These are phyloP conservation scores for Crithidia expoeki DNA, from an alignment of 208 protist genomes.

Conservation along the genomic window DNA sequence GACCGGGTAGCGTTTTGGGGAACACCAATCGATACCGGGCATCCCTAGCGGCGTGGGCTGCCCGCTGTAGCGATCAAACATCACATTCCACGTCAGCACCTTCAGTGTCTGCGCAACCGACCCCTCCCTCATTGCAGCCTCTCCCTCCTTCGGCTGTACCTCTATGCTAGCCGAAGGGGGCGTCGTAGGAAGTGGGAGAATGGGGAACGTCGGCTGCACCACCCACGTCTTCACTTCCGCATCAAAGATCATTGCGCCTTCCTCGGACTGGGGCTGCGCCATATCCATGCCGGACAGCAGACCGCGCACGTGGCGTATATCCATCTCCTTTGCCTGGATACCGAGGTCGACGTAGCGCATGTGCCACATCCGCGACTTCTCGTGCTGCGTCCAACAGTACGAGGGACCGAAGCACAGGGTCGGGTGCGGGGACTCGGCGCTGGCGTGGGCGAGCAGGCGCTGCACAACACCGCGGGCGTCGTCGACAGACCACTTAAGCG, in stretches of 20 bases:
- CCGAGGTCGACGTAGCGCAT: slow-evolving; percentile 87
- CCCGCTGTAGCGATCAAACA: slow-evolving; percentile 91
- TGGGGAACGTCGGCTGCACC: slow-evolving; percentile 17
- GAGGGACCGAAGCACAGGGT: slow-evolving; percentile 73
- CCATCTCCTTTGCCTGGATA: slow-evolving; percentile 25
- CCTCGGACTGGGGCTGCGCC: slow-evolving; percentile 16
- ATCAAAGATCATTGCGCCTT: slow-evolving; percentile 24
- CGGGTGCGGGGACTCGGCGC: slow-evolving; percentile 47
- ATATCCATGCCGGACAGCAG: slow-evolving; percentile 38
- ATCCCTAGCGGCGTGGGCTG: slow-evolving; percentile 90
- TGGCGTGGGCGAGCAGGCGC: slow-evolving; percentile 25
- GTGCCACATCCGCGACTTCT: slow-evolving; percentile 63
- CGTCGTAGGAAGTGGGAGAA: slow-evolving; percentile 1
- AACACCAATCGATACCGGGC: slow-evolving; percentile 93
- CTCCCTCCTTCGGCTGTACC: neutral
- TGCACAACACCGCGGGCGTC: slow-evolving; percentile 7
- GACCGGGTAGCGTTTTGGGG: slow-evolving; percentile 85
- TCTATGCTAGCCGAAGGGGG: neutral
- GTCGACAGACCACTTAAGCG: neutral
- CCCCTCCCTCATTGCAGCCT: no score
- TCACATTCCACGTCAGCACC: slow-evolving; percentile 91
- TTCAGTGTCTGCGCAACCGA: slow-evolving; percentile 36
- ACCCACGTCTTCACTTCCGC: slow-evolving; percentile 30
- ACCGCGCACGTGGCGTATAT: slow-evolving; percentile 59
- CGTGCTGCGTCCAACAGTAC: slow-evolving; percentile 74